These are phyloP conservation scores for Bryum argenteum DNA, from an alignment of 225 moss, liverwort and hornwort genomes.

Conservation along the genomic window DNA sequence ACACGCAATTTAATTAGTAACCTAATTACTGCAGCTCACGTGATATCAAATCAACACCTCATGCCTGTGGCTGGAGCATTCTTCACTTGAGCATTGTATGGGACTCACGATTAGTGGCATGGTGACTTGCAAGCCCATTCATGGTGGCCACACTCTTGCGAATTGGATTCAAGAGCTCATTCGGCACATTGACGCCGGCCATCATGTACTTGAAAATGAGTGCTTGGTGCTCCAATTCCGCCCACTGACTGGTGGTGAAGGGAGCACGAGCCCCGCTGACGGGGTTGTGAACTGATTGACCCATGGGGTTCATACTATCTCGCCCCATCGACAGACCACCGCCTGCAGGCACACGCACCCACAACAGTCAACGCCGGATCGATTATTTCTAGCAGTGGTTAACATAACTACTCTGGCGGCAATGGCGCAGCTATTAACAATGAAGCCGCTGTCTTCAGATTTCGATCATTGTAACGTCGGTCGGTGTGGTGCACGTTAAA, in stretches of 20 bases:
- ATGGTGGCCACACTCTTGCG: conserved; percentile 92
- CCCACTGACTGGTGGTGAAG: conserved; percentile 94
- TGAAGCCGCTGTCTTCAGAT: neutral
- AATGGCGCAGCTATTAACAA: neutral
- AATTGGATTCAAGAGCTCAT: conserved; percentile 90
- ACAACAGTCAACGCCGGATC: conserved; percentile 15
- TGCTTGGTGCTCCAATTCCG: conserved; percentile 98
- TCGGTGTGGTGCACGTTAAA: neutral
- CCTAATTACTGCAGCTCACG: neutral
- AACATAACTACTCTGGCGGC: neutral
- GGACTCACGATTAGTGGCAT: conserved; percentile 73
- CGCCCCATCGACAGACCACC: conserved; percentile 81
- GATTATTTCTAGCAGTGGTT: neutral
- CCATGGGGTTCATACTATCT: conserved; percentile 84
- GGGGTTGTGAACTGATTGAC: conserved; percentile 75
- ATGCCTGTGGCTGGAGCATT: neutral
- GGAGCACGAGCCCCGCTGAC: conserved; percentile 82
- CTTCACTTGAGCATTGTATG: neutral
- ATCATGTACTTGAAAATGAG: conserved; percentile 99
- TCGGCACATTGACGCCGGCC: conserved; percentile 91
- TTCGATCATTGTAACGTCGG: neutral
- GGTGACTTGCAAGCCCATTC: conserved; percentile 81
- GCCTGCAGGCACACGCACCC: conserved; percentile 44
- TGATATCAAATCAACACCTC: neutral
- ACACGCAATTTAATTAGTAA: conserved; percentile 7